Conservation (phyloP, 2,329 filamentous ascomycete genomes). For the Cladosporium sphaerospermum region DNA sequence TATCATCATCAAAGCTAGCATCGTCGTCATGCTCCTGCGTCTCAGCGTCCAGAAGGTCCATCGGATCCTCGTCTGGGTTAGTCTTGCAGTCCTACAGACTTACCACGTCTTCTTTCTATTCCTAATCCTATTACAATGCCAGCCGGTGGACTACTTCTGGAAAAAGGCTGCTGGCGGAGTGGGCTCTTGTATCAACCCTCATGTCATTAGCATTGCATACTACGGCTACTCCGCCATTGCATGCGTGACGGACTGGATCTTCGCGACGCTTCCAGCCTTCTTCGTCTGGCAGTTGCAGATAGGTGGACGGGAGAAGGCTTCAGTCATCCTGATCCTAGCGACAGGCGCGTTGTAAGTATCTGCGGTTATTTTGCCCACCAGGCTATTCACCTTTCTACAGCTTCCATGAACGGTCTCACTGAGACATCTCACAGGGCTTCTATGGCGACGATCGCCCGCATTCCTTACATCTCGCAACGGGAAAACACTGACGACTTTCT, state of each 20-base stretch:
- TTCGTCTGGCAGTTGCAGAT: conserved; percentile 38
- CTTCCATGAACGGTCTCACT: too few relatives aligned
- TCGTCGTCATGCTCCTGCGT: conserved; percentile 16
- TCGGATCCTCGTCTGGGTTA: conserved; percentile 11
- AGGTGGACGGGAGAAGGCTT: conserved; percentile 31
- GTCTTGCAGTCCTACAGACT: conserved; percentile 13
- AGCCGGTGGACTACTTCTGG: conserved; percentile 17
- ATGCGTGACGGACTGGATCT: conserved; percentile 36
- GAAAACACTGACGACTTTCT: conserved; percentile 13
- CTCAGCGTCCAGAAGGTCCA: conserved; percentile 11
- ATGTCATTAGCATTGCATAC: conserved; percentile 42
- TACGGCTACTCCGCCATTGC: conserved; percentile 31
- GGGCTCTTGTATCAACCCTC: conserved; percentile 28
- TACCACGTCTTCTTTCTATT: conserved; percentile 17
- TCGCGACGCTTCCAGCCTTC: conserved; percentile 36
- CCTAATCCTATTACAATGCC: conserved; percentile 17
- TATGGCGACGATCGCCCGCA: conserved; percentile 14
- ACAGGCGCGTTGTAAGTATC: conserved; percentile 33
- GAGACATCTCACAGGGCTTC: conserved; percentile 11
- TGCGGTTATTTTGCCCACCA: not conserved
- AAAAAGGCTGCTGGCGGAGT: conserved; percentile 10
- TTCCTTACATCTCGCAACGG: conserved; percentile 25
- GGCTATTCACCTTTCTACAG: not conserved
- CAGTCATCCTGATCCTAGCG: conserved; percentile 34
- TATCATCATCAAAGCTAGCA: conserved; percentile 18